These are phyloP conservation scores for Lepidium campestre DNA, from an alignment of 441 rosid genomes.

Conservation along the genomic window DNA sequence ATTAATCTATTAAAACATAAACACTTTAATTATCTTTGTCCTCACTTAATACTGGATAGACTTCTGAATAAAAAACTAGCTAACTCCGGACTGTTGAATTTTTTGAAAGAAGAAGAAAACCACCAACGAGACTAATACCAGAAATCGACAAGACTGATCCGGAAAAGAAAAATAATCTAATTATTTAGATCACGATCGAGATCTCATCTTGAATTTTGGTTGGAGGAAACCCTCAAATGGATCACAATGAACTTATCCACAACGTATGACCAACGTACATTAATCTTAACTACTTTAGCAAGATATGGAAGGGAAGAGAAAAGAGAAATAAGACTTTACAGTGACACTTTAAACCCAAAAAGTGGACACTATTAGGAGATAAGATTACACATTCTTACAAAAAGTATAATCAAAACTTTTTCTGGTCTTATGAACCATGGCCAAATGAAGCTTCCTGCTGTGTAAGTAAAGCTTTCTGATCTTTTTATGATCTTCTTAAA, in stretches of 20 bases:
- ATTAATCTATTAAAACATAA: too few relatives aligned
- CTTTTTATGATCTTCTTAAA: not conserved
- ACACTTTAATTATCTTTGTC: too few relatives aligned
- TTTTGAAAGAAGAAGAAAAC: too few relatives aligned
- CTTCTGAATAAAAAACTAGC: too few relatives aligned
- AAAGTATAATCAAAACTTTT: not conserved
- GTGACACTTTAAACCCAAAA: conserved; percentile 5
- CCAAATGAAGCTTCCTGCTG: not conserved
- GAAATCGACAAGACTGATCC: too few relatives aligned
- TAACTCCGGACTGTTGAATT: too few relatives aligned
- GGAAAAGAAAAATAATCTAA: too few relatives aligned
- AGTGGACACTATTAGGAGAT: not conserved
- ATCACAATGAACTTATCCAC: conserved; percentile 5
- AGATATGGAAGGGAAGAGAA: not conserved
- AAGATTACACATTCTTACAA: conserved; percentile 2
- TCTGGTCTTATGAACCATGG: not conserved
- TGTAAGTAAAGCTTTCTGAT: not conserved
- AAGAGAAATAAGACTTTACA: conserved; percentile 17
- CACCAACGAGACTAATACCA: too few relatives aligned
- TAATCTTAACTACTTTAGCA: conserved; percentile 16
- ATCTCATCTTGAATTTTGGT: too few relatives aligned
- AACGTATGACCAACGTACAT: conserved; percentile 9
- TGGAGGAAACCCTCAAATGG: too few relatives aligned
- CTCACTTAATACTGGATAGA: too few relatives aligned
- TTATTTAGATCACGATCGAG: too few relatives aligned